Evolutionary conservation across 768 basidiomycete genomes (phyloP).

Genomic region (Daedaleopsis sinensis): DNA sequence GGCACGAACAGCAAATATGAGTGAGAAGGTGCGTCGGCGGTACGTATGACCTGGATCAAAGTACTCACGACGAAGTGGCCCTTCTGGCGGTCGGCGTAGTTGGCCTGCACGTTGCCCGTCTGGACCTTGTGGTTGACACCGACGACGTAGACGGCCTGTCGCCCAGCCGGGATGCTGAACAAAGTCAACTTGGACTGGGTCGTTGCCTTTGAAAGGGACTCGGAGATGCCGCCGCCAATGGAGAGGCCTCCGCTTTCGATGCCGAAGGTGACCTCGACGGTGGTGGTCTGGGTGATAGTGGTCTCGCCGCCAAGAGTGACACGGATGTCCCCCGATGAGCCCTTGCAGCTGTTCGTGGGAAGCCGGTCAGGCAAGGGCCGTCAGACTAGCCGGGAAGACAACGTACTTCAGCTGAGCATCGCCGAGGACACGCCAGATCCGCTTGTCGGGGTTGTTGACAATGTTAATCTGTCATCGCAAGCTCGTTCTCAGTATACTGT

Average conservation of each 20-base stretch:
- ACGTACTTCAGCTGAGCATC: conserved; percentile 7
- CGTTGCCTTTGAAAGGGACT: too few relatives aligned
- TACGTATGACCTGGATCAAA: too few relatives aligned
- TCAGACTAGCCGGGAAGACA: background rate
- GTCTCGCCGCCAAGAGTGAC: conserved; percentile 2
- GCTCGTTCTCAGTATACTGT: too few relatives aligned
- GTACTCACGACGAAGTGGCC: conserved; percentile 10
- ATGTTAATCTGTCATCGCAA: conserved; percentile 4
- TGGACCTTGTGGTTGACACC: background rate
- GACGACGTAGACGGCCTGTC: conserved; percentile 13
- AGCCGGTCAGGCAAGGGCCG: too few relatives aligned
- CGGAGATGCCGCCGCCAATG: conserved; percentile 10
- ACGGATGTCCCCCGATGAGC: background rate
- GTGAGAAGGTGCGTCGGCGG: too few relatives aligned
- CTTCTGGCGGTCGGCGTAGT: conserved; percentile 4
- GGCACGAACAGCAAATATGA: too few relatives aligned
- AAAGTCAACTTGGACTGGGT: background rate
- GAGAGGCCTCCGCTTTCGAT: conserved; percentile 1
- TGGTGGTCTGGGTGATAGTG: conserved; percentile 1
- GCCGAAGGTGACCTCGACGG: conserved; percentile 5
- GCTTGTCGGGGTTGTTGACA: conserved; percentile 5
- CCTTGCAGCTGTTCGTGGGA: conserved; percentile 9
- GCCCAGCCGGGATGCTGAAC: conserved; percentile 4
- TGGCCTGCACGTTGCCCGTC: conserved; percentile 12
- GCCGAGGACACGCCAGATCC: background rate